Conservation (phyloP, 176 grass and related monocot genomes). For the Raddia guianensis region DNA sequence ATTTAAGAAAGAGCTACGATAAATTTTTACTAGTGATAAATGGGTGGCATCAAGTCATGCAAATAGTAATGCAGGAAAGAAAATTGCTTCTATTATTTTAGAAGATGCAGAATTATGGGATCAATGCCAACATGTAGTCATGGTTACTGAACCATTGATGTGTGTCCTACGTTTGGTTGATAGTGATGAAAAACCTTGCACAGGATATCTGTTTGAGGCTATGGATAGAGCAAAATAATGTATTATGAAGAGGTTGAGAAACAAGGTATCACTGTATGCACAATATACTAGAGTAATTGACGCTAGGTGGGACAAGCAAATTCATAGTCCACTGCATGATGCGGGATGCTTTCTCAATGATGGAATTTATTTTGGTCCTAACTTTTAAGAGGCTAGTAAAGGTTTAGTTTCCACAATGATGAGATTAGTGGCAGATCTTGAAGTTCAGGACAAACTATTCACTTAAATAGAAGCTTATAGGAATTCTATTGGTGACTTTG, state of each 20-base stretch:
- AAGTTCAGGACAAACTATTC: constrained; percentile 43
- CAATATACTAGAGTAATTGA: constrained; percentile 45
- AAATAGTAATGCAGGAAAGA: constrained; percentile 31
- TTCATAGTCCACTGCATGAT: constrained; percentile 47
- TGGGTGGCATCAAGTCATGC: constrained; percentile 44
- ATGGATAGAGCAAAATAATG: constrained; percentile 49
- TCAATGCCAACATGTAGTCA: constrained; percentile 41
- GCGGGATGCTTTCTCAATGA: constrained; percentile 56
- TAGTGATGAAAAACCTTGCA: constrained; percentile 45
- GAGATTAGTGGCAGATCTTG: constrained; percentile 39
- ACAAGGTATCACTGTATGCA: constrained; percentile 39
- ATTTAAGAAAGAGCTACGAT: too few relatives aligned
- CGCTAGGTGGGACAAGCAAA: constrained; percentile 31
- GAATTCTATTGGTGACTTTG: constrained; percentile 32
- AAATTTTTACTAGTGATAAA: neutral
- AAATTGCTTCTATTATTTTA: constrained; percentile 43
- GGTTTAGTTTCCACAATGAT: constrained; percentile 44
- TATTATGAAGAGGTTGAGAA: constrained; percentile 45
- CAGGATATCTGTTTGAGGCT: constrained; percentile 50
- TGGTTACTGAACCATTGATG: constrained; percentile 43
- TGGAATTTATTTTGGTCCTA: constrained; percentile 35
- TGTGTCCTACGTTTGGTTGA: constrained; percentile 12
- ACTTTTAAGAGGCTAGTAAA: constrained; percentile 38
- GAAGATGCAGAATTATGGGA: constrained; percentile 53
- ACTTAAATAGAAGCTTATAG: constrained; percentile 42